Evolutionary conservation across 2,329 filamentous ascomycete species (phyloP).

Genomic region (Westerdykella aurantiaca): DNA sequence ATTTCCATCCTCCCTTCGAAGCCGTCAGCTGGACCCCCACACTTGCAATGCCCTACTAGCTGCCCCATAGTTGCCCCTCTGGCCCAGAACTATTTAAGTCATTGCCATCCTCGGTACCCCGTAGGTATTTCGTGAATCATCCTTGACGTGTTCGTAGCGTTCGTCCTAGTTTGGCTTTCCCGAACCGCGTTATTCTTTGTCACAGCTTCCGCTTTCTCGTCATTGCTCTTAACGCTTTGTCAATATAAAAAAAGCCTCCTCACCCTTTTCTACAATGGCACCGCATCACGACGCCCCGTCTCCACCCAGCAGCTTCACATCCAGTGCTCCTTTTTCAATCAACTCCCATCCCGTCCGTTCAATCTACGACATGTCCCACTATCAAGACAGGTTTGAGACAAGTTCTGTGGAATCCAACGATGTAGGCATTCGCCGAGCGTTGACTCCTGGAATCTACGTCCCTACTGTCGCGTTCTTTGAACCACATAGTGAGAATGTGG

Average conservation of each 20-base stretch:
- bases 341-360: constrained; percentile 29
- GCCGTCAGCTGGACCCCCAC: constrained; percentile 39
- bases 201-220: constrained; percentile 17
- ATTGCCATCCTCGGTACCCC: constrained; percentile 24
- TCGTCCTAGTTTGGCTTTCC: constrained; percentile 14
- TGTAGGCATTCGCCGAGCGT: constrained; percentile 28
- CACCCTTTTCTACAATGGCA: constrained; percentile 27
- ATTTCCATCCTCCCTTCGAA: constrained; percentile 25
- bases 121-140: constrained; percentile 16
- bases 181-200: constrained; percentile 28
- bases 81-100: constrained; percentile 32
- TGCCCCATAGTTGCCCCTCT: constrained; percentile 11
- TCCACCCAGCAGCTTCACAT: constrained; percentile 30
- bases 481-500: constrained; percentile 37
- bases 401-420: constrained; percentile 35
- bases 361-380: constrained; percentile 29
- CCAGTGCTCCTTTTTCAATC: constrained; percentile 17
- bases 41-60: constrained; percentile 19
- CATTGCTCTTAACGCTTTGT: constrained; percentile 18
- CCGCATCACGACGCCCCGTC: constrained; percentile 37
- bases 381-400: constrained; percentile 34
- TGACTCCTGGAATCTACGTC: constrained; percentile 41
- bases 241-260: constrained; percentile 21
- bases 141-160: constrained; percentile 33
- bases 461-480: constrained; percentile 44